phyloP scores from a whole-genome alignment of 352 stramenopile genomes.

The Thalassiosira hispida region DNA sequence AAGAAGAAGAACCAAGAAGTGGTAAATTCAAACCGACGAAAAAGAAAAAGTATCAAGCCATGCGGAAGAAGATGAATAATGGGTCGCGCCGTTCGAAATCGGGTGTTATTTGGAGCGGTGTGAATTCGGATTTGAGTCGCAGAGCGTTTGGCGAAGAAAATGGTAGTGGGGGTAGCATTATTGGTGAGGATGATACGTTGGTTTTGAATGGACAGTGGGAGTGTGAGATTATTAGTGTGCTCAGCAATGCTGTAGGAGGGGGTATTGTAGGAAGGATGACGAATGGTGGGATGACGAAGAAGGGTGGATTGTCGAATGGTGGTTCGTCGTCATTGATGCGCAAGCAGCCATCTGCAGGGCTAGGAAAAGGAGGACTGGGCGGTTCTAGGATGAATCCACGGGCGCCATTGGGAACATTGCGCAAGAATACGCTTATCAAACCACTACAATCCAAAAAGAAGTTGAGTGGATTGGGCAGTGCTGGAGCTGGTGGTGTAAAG shows the following conservation, averaged over 20 bases:
- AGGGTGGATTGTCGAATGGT: not conserved
- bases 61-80: constrained; percentile 2
- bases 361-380: too few species aligned
- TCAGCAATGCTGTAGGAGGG: not conserved
- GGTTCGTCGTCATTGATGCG: not conserved
- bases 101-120: constrained; percentile 18
- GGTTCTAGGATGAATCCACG: not conserved
- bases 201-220: constrained; percentile 31
- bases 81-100: not conserved
- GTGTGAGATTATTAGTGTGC: constrained; percentile 24
- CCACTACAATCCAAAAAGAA: too few species aligned
- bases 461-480: not conserved
- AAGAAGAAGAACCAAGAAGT: not conserved
- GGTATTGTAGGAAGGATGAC: not conserved
- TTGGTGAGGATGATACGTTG: constrained; percentile 24
- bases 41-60: constrained; percentile 8
- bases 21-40: constrained; percentile 1
- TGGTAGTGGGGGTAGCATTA: not conserved
- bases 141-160: not conserved
- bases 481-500: not conserved
- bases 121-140: constrained; percentile 18
- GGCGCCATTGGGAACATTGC: constrained; percentile 1
- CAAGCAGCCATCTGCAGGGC: not conserved
- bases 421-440: not conserved
- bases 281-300: not conserved